Base-by-base conservation (phyloP, 768 basidiomycete genomes). In the Pisolithus sp. region DNA sequence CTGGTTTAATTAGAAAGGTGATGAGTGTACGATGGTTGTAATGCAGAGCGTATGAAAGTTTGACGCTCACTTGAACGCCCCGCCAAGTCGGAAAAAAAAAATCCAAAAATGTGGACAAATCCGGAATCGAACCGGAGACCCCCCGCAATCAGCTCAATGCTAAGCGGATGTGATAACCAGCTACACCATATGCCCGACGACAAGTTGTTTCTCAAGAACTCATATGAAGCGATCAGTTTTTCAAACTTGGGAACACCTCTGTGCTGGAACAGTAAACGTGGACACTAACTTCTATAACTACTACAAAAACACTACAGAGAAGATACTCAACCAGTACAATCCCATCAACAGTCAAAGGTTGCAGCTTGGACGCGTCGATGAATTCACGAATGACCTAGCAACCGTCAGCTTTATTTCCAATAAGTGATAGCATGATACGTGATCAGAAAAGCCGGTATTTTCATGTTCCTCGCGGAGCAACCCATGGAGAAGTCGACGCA, bases 1-100 rank as follows among this genome's bases (percentile, higher is more conserved):
- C 65, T 1, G 92, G 92, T 0, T 88, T 95, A 8, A 83, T 82
- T 17, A 76, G 92, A 63, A 80, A 72, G 52, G 78, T 91, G n/a
- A 74, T 91, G 73, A 68, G 73, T 12, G 72, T 89, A 1, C 53
- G 62, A 21, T 89, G 89, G 87, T 8, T 36, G 31, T 47, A 47
- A 21, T 4, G 23, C 18, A 18, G 13, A 17, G 34, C 13, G 4
- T 13, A 34, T 15, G 34, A 34, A 34, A 2, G 7, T 9, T 2
- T 30, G 10, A 9, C 10, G 30, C 8, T 13, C 38, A 31, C 23
- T 47, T 18, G 45, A 30, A 24, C n/a, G n/a, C n/a, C n/a, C n/a
- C 23, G 8, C 26, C 17, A 26, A 3, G 7, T 26, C 26, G 9
- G 28, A 37, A 26, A 15, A 42, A 37, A 41, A 53, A 56, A 42